These are phyloP conservation scores for Boletus sp. DNA, from an alignment of 768 basidiomycete genomes.

Conservation along the genomic window DNA sequence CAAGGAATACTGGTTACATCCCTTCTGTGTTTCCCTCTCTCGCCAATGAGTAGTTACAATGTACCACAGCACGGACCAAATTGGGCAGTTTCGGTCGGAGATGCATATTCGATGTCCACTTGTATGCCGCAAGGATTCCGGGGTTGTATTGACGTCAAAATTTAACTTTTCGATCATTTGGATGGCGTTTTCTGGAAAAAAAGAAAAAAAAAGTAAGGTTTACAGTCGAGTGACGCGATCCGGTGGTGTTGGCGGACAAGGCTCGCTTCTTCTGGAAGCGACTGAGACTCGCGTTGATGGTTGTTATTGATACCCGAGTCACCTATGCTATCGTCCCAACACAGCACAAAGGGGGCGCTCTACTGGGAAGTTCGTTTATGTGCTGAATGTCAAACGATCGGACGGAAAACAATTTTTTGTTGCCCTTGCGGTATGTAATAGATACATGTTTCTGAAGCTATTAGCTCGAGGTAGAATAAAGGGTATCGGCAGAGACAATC, in stretches of 20 bases:
- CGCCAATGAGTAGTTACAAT: neutral
- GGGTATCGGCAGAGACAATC: slow-evolving; percentile 26
- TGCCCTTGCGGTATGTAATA: slow-evolving; percentile 14
- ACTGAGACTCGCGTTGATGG: neutral
- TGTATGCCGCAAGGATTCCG: neutral
- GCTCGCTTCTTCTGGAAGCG: neutral
- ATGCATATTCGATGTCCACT: too few relatives aligned
- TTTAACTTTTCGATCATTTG: neutral
- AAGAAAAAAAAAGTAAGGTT: too few relatives aligned
- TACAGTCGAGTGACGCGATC: neutral
- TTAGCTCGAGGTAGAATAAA: slow-evolving; percentile 29
- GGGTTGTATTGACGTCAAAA: neutral
- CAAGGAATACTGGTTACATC: too few relatives aligned
- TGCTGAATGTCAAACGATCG: neutral
- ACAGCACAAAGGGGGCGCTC: neutral
- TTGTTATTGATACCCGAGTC: neutral
- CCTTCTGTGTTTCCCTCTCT: too few relatives aligned
- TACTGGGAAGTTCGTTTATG: neutral
- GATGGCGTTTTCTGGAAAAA: slow-evolving; percentile 5
- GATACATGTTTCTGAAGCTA: slow-evolving; percentile 30
- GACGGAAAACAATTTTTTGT: slow-evolving; percentile 5
- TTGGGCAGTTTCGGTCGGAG: neutral
- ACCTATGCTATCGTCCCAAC: slow-evolving; percentile 2
- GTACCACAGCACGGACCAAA: neutral
- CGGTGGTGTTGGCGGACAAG: slow-evolving; percentile 7